A percentile compares a stretch with the other conserved stretches of the same genome.
These are phyloP conservation scores for Venturiaceae sp. DNA, from an alignment of 2,329 filamentous ascomycete species.

Conservation along the genomic window DNA sequence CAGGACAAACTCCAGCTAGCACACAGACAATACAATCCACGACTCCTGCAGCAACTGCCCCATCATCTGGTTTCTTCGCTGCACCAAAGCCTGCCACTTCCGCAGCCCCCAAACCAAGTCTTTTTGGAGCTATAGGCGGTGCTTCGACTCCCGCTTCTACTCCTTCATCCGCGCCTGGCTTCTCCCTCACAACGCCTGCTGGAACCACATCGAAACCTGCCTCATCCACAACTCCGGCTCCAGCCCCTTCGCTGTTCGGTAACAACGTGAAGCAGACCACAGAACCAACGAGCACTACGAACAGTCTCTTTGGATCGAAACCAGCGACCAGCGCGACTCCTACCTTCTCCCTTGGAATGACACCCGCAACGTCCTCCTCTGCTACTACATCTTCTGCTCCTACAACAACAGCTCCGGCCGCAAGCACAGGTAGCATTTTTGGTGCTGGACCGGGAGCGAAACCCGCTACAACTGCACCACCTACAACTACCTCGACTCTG, in stretches of 20 bases:
- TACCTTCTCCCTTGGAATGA: neutral
- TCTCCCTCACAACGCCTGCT: conserved; percentile 1
- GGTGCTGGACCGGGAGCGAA: neutral
- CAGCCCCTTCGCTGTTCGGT: neutral
- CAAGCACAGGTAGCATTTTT: neutral
- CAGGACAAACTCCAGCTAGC: neutral
- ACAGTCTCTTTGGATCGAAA: neutral
- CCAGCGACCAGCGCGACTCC: conserved; percentile 1
- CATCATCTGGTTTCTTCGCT: conserved; percentile 12
- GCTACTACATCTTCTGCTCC: neutral
- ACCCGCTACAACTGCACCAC: neutral
- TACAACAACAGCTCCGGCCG: conserved; percentile 2
- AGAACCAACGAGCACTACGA: neutral
- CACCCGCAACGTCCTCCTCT: neutral
- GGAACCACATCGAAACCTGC: neutral
- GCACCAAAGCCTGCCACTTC: neutral
- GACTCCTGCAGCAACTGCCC: conserved; percentile 40
- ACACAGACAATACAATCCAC: conserved; percentile 25
- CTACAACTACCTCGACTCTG: neutral
- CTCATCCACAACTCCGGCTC: neutral
- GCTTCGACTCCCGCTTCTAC: neutral
- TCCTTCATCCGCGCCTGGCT: neutral
- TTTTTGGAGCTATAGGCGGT: neutral
- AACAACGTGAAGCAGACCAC: neutral
- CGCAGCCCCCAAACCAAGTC: neutral